Evolutionary conservation across 805 yeast species (phyloP), one percentile per base, ranked within the genome.

Genomic region (Yarrowia osloensis): DNA sequence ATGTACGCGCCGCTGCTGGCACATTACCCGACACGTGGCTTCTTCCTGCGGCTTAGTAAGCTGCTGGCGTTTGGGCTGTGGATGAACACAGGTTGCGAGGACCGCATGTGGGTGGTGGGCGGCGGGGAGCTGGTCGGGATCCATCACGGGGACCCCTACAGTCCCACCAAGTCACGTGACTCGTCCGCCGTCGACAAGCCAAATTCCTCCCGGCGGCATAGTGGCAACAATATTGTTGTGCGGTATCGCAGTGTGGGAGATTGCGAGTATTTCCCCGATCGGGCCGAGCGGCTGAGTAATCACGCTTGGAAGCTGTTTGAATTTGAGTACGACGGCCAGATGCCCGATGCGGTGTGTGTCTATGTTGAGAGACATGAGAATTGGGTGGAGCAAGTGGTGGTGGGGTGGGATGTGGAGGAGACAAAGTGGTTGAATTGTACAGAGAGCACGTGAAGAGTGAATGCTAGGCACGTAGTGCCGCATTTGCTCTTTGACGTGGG

Each of bases 1-100:
- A 57, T 57, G 63, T 39, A 40, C 35, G 26, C 42, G 2, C 63
- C 63, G n/a, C 9, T 57, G 49, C 21, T 57, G 49, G 63, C 63
- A 2, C 47, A 57, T n/a, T 40, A 39, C 8, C 63, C 63, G 8
- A 57, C 37, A 2, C 26, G 63, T 4, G 63, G 37, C 5, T 19
- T 57, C 4, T 40, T 37, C 13, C 9, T 26, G 3, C 17, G 62
- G 11, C 62, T 55, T 1, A 29, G 33, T 3, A 24, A 21, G 17
- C 33, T 54, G 15, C 22, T 54, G 46, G 59, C 29, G 37, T 28
- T n/a, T 12, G 17, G 24, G 12, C n/a, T 49, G 22, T 50, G 57
- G 57, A 21, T 50, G 19, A 28, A 21, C 4, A 21, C 21, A 4
- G 59, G 15, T 2, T 52, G 61, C 5, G 17, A 15, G 19, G 31